A percentile compares a stretch with the other conserved stretches of the same genome.
Evolutionary conservation across 75 land plant genomes (phyloP).

Genomic region (Cupressus sempervirens): DNA sequence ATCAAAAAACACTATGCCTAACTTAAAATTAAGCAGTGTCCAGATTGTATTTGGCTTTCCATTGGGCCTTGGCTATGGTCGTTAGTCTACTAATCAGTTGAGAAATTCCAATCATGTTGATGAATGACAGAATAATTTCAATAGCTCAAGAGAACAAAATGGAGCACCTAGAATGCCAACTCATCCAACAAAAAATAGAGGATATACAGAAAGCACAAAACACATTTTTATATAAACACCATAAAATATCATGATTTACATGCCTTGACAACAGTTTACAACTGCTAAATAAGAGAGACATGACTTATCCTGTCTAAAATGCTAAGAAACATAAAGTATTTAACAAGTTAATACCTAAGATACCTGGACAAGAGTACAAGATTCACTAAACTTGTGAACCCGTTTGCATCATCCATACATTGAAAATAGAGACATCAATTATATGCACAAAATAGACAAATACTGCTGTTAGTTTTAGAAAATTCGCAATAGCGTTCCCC

Average conservation of each 20-base stretch:
- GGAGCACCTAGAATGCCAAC: neutral
- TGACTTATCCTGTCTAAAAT: neutral
- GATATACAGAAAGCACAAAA: neutral
- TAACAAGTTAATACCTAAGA: neutral
- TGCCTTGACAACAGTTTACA: neutral
- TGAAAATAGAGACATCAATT: neutral
- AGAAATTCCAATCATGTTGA: neutral
- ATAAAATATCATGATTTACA: neutral
- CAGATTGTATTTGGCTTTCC: neutral
- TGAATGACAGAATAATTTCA: neutral
- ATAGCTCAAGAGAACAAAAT: neutral
- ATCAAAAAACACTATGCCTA: neutral
- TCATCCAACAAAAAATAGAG: neutral
- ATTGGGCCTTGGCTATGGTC: neutral
- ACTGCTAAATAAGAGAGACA: neutral
- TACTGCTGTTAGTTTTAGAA: neutral
- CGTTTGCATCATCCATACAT: neutral
- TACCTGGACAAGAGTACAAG: neutral
- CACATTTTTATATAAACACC: neutral
- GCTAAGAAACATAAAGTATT: no score
- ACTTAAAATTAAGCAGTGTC: neutral
- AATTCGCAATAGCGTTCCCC: no score
- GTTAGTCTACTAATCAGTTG: neutral
- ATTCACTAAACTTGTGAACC: neutral
- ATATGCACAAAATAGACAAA: neutral